phyloP scores from a whole-genome alignment of 164 flowering plant genomes.

The Liriodendron chinense region DNA sequence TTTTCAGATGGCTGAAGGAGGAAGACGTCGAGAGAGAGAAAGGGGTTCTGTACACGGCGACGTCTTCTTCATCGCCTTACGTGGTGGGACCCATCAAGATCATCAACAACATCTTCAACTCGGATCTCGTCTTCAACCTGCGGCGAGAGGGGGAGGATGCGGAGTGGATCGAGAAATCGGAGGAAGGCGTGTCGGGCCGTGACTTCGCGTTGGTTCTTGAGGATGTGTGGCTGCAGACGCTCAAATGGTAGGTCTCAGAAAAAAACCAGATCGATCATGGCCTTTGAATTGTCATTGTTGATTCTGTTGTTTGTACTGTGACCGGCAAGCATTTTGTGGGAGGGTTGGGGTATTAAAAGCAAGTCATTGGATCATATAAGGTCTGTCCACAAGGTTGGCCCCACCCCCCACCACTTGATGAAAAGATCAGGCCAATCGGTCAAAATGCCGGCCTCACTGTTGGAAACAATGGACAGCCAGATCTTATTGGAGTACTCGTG shows the following conservation, averaged over 20 bases:
- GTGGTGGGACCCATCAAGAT: slow-evolving; percentile 78
- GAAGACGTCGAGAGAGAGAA: slow-evolving; percentile 47
- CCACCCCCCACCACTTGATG: too few relatives aligned
- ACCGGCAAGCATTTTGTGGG: too few relatives aligned
- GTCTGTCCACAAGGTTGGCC: too few relatives aligned
- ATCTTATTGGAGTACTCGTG: too few relatives aligned
- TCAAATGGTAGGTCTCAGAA: slow-evolving; percentile 63
- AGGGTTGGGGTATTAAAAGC: too few relatives aligned
- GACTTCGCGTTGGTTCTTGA: slow-evolving; percentile 81
- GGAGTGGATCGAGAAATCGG: slow-evolving; percentile 37
- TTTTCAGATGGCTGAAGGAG: slow-evolving; percentile 94
- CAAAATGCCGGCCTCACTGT: too few relatives aligned
- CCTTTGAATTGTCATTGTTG: too few relatives aligned
- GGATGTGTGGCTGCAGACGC: slow-evolving; percentile 87
- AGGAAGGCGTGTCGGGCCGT: slow-evolving; percentile 63
- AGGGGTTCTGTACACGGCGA: slow-evolving; percentile 58
- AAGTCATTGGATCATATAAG: too few relatives aligned
- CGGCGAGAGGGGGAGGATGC: slow-evolving; percentile 63
- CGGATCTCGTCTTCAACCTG: slow-evolving; percentile 73
- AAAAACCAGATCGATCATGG: too few relatives aligned
- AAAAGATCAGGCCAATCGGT: too few relatives aligned
- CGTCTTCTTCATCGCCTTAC: slow-evolving; percentile 40
- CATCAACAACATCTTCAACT: slow-evolving; percentile 71
- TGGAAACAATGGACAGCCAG: too few relatives aligned
- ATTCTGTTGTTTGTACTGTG: too few relatives aligned